Conservation (phyloP, 2,329 filamentous ascomycete genomes). For the Cercospora sp. region DNA sequence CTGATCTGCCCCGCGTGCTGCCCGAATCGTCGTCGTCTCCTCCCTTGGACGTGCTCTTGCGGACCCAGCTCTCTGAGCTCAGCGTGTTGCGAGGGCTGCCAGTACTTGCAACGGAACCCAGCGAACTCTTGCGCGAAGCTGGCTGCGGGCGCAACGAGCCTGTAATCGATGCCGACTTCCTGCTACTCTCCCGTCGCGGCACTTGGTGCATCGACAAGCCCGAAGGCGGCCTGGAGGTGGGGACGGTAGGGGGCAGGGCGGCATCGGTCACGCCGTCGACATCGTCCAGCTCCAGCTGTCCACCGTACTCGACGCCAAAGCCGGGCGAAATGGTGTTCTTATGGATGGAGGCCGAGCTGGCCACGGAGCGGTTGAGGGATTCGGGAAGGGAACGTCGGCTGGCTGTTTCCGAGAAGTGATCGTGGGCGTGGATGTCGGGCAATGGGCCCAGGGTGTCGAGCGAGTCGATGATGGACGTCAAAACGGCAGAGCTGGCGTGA, state of each 20-base stretch:
- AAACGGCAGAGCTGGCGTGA: slow-evolving; percentile 67
- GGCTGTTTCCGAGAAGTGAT: slow-evolving; percentile 27
- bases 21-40: slow-evolving; percentile 27
- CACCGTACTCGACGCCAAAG: slow-evolving; percentile 74
- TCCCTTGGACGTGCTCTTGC: slow-evolving; percentile 23
- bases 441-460: slow-evolving; percentile 45
- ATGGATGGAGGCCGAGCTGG: slow-evolving; percentile 29
- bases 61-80: slow-evolving; percentile 39
- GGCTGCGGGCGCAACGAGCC: slow-evolving; percentile 21
- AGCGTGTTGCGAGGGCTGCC: slow-evolving; percentile 41
- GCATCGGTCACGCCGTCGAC: slow-evolving; percentile 30
- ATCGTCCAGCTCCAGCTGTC: slow-evolving; percentile 37
- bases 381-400: slow-evolving; percentile 27
- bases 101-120: slow-evolving; percentile 17
- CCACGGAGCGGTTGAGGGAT: slow-evolving; percentile 29
- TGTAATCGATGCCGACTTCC: slow-evolving; percentile 10
- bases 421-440: slow-evolving; percentile 24
- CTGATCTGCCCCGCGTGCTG: slow-evolving; percentile 25
- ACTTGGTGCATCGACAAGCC: slow-evolving; percentile 68
- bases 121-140: slow-evolving; percentile 25
- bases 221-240: slow-evolving; percentile 78
- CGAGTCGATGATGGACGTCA: slow-evolving; percentile 63
- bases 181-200: slow-evolving; percentile 30
- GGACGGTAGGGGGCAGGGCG: slow-evolving; percentile 41
- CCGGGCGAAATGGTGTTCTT: slow-evolving; percentile 31